phyloP scores from a whole-genome alignment of 257 asterid genomes.

The Solanum dulcamara region DNA sequence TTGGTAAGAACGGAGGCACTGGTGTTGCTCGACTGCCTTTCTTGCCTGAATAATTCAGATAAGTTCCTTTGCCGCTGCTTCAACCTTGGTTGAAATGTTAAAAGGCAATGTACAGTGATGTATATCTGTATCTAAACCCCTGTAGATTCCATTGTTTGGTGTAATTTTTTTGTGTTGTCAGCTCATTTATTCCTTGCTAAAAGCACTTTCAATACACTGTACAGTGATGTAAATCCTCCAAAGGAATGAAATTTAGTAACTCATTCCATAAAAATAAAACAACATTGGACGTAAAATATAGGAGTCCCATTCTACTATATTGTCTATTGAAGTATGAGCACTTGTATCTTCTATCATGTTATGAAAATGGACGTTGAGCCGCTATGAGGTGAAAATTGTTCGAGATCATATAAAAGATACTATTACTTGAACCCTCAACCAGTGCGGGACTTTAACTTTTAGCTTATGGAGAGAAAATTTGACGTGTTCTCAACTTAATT shows the following conservation, averaged over 20 bases:
- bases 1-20: slow-evolving; percentile 21
- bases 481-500: no score
- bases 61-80: not conserved
- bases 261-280: not conserved
- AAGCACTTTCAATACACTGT: slow-evolving; percentile 2
- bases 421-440: not conserved
- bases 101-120: slow-evolving; percentile 30
- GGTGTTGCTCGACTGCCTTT: slow-evolving; percentile 43
- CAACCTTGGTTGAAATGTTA: slow-evolving; percentile 24
- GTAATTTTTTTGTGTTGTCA: not conserved
- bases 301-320: not conserved
- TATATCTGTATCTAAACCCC: slow-evolving; percentile 5
- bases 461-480: no score
- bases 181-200: not conserved
- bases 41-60: slow-evolving; percentile 44
- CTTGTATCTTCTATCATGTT: not conserved
- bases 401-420: not conserved
- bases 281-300: not conserved
- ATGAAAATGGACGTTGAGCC: not conserved
- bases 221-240: slow-evolving; percentile 11
- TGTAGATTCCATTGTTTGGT: not conserved
- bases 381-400: not conserved
- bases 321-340: not conserved
- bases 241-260: not conserved
- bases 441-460: not conserved